Evolutionary conservation across 2,329 filamentous ascomycete genomes (phyloP).

Genomic region (Aspergillus neoniger): DNA sequence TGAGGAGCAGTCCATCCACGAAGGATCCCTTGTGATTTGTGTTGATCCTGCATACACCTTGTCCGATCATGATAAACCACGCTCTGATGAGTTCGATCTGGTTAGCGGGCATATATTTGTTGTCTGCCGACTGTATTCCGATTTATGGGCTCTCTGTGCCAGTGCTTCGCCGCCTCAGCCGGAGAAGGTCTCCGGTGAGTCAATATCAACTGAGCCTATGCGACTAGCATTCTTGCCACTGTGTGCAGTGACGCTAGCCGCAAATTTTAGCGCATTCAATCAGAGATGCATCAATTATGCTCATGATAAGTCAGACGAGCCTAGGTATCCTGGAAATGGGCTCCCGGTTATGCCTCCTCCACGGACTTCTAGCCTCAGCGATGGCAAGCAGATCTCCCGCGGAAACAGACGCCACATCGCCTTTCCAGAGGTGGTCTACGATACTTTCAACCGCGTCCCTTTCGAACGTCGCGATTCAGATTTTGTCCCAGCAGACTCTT

Average conservation of each 20-base stretch:
- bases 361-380: slow-evolving; percentile 29
- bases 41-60: slow-evolving; percentile 28
- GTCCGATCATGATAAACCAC: slow-evolving; percentile 17
- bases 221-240: slow-evolving; percentile 35
- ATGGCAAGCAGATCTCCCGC: slow-evolving; percentile 25
- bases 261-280: slow-evolving; percentile 32
- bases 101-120: slow-evolving; percentile 32
- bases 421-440: slow-evolving; percentile 22
- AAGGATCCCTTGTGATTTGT: slow-evolving; percentile 34
- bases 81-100: slow-evolving; percentile 32
- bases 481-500: slow-evolving; percentile 26
- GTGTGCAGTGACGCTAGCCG: slow-evolving; percentile 35
- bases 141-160: slow-evolving; percentile 38
- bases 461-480: slow-evolving; percentile 17
- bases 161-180: slow-evolving; percentile 25
- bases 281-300: slow-evolving; percentile 20
- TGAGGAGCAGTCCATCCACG: slow-evolving; percentile 31
- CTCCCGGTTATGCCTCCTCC: slow-evolving; percentile 29
- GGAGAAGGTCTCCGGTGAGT: background rate
- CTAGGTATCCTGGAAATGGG: slow-evolving; percentile 28
- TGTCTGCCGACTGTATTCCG: slow-evolving; percentile 35
- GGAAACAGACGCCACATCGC: slow-evolving; percentile 11
- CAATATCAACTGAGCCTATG: slow-evolving; percentile 4
- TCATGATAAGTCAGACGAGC: background rate
- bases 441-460: slow-evolving; percentile 19